Conservation (phyloP, 441 rosid genomes). For the Populus tomentosa region DNA sequence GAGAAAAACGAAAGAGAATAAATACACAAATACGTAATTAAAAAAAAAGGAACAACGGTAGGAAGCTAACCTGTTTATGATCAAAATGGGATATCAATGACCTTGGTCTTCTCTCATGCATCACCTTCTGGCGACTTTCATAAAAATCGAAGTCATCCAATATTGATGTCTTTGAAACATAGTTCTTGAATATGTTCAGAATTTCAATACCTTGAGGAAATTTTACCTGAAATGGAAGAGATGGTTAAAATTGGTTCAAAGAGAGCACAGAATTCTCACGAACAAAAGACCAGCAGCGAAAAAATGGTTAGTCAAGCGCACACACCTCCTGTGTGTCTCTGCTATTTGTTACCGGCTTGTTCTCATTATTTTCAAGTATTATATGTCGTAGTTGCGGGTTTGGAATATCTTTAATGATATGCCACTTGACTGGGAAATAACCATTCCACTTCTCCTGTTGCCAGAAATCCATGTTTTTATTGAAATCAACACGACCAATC, state of each 20-base stretch:
- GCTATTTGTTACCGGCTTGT: conserved; percentile 78
- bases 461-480: conserved; percentile 83
- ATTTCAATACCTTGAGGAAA: conserved; percentile 69
- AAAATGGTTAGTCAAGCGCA: not conserved
- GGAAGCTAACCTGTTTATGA: conserved; percentile 8
- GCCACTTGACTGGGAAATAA: conserved; percentile 86
- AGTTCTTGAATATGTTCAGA: conserved; percentile 55
- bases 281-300: conserved; percentile 39
- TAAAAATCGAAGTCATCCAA: conserved; percentile 69
- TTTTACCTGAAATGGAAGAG: conserved; percentile 39
- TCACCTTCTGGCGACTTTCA: conserved; percentile 64
- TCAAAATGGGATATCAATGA: conserved; percentile 24
- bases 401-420: conserved; percentile 71
- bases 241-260: not conserved
- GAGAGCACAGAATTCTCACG: not conserved
- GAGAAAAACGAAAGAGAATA: not conserved
- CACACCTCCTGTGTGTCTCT: conserved; percentile 87
- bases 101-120: conserved; percentile 63
- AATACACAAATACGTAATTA: not conserved
- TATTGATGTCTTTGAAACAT: conserved; percentile 49
- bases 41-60: not conserved
- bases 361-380: conserved; percentile 70
- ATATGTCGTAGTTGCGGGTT: conserved; percentile 63
- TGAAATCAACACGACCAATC: conserved; percentile 75
- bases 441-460: conserved; percentile 97